These are phyloP conservation scores for Cytospora leucostoma DNA, from an alignment of 2,329 filamentous ascomycete genomes.

Conservation along the genomic window DNA sequence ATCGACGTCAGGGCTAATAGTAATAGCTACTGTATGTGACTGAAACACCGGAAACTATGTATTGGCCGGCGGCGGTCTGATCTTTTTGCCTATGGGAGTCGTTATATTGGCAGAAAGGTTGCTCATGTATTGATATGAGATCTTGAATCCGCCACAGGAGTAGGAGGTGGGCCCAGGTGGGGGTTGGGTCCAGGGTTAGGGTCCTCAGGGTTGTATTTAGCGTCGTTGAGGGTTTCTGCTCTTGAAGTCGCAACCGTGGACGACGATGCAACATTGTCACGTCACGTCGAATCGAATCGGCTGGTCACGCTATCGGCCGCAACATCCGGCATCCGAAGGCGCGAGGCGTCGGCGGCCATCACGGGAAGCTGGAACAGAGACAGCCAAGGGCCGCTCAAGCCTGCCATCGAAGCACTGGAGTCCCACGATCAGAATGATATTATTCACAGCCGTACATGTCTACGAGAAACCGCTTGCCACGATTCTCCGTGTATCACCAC, in stretches of 20 bases:
- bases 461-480: too few relatives aligned
- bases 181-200: not conserved
- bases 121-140: not conserved
- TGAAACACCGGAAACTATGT: not conserved
- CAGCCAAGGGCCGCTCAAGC: not conserved
- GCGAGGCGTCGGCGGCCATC: not conserved
- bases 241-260: too few relatives aligned
- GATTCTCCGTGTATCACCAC: not conserved
- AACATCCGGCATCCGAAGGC: not conserved
- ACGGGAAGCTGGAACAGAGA: not conserved
- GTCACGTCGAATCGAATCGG: too few relatives aligned
- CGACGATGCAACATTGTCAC: too few relatives aligned
- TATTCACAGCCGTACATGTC: too few relatives aligned
- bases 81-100: not conserved
- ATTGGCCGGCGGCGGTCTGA: not conserved
- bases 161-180: not conserved
- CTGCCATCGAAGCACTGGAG: not conserved
- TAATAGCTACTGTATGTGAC: not conserved
- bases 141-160: too few relatives aligned
- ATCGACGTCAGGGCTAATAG: not conserved
- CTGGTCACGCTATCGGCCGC: not conserved
- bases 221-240: too few relatives aligned
- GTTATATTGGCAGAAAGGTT: not conserved
- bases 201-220: too few relatives aligned
- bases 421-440: not conserved